Evolutionary conservation across 2,329 filamentous ascomycete species (phyloP), one percentile per base, ranked within the genome.

Genomic region (Nigrospora osmanthi): DNA sequence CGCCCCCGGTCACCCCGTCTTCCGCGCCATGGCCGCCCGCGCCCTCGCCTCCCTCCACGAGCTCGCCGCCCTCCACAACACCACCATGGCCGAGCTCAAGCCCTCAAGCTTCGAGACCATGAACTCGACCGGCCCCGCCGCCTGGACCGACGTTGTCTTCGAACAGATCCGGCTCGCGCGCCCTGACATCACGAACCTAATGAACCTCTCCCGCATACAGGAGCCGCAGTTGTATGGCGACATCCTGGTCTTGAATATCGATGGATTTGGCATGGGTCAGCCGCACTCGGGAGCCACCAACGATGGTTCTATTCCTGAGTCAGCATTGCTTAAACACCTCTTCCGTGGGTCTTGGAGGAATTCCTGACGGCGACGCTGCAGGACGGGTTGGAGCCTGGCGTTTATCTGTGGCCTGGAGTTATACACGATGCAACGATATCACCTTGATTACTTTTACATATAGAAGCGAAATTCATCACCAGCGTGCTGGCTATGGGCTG

Each of bases 101-200:
- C 49, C 53, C 9, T 50, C 48, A 15, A 60, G 52, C 43, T 44
- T 54, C 40, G 58, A 63, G 35, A 57, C 62, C 7, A 55, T 62
- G 53, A 61, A 54, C 44, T 56, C 58, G 13, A 61, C 61, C 1
- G 60, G 61, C 1, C 60, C 61, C 1, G 54, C 57, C 15, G 56
- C 60, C 2, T 64, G 55, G 50, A 60, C 60, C 13, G 60, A 60
- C 15, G 54, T 59, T 13, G 54, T 64, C 30, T 57, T 58, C 11
- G 49, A 54, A 32, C 50, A 60, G 40, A 43, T 64, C 38, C 53
- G 52, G 41, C 37, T 46, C 40, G 45, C 47, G 35, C 49, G 59
- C 28, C 48, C 51, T 4, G 44, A 43, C 17, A 40, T 57, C 16
- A 53, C 34, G 9, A 45, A 47, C 7, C 33, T 49, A 13, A 43